Evolutionary conservation across 2,329 filamentous ascomycete genomes (phyloP).

Genomic region (Microdochium nivale): DNA sequence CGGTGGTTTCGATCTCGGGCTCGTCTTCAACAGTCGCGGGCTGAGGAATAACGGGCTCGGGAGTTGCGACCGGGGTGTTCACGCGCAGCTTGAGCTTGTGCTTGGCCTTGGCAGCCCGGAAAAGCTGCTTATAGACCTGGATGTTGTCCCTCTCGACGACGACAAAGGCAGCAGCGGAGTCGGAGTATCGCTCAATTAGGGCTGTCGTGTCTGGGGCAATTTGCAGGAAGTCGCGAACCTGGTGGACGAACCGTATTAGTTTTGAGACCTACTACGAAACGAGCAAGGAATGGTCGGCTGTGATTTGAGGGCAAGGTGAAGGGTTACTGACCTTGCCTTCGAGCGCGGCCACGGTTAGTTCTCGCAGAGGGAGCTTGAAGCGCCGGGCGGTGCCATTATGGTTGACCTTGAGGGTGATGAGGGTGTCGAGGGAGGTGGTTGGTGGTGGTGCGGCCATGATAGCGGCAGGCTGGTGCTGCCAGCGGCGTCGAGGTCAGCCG

Average conservation of each 20-base stretch:
- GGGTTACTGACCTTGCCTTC: constrained; percentile 69
- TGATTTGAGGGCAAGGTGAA: background rate
- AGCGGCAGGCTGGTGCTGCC: constrained; percentile 8
- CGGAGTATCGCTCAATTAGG: constrained; percentile 86
- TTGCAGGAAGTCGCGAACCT: constrained; percentile 63
- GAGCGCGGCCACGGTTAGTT: constrained; percentile 66
- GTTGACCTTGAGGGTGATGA: constrained; percentile 79
- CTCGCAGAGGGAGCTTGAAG: constrained; percentile 82
- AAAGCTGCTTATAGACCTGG: constrained; percentile 91
- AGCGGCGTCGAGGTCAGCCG: background rate
- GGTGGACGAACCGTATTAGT: background rate
- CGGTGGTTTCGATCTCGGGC: constrained; percentile 6
- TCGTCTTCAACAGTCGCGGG: constrained; percentile 10
- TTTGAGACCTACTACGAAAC: constrained; percentile 22
- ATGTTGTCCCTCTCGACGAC: constrained; percentile 68
- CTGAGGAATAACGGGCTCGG: constrained; percentile 6
- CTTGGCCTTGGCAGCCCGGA: constrained; percentile 95
- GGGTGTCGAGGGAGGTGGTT: constrained; percentile 49
- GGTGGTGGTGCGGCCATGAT: constrained; percentile 9
- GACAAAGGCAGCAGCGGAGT: constrained; percentile 77
- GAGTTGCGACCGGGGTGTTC: constrained; percentile 1
- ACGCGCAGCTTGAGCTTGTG: constrained; percentile 88
- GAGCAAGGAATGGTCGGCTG: background rate
- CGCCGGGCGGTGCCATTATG: constrained; percentile 69
- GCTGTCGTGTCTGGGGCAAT: constrained; percentile 55